These are phyloP conservation scores for Backusella tuberculispora DNA, from an alignment of 192 early-diverging fungal species.

Conservation along the genomic window DNA sequence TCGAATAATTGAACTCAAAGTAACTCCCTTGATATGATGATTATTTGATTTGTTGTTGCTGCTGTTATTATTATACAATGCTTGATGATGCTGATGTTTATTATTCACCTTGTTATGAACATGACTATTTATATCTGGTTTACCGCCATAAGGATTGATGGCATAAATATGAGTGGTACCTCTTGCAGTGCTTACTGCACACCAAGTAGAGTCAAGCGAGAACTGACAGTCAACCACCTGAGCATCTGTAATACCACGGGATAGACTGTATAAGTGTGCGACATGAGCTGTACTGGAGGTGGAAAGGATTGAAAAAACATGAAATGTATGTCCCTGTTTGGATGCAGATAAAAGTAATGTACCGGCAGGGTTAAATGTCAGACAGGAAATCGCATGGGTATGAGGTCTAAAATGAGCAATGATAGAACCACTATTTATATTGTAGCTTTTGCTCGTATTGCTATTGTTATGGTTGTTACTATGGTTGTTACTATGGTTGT, in stretches of 20 bases:
- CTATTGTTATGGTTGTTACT: not conserved
- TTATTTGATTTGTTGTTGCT: not conserved
- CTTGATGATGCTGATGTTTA: conserved; percentile 23
- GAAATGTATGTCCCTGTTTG: conserved; percentile 72
- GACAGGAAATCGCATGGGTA: conserved; percentile 60
- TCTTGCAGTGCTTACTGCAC: conserved; percentile 68
- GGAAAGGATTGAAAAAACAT: conserved; percentile 61
- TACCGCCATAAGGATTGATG: conserved; percentile 63
- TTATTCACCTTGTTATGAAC: conserved; percentile 47
- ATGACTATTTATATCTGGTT: conserved; percentile 56
- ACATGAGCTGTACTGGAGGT: conserved; percentile 38
- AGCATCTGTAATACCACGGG: conserved; percentile 79
- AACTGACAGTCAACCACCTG: conserved; percentile 70
- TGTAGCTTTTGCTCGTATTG: not conserved
- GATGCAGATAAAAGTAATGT: conserved; percentile 72
- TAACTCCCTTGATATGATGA: not conserved
- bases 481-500: not conserved
- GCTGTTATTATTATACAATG: conserved; percentile 31
- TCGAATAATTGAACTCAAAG: conserved; percentile 31
- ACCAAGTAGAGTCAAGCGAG: conserved; percentile 72
- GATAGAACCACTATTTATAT: conserved; percentile 36
- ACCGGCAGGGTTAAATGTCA: conserved; percentile 67
- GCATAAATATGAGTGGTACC: conserved; percentile 79
- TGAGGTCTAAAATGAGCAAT: conserved; percentile 76
- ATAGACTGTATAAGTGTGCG: conserved; percentile 67